Evolutionary conservation across 2,329 filamentous ascomycete species (phyloP).

Genomic region (Sphaceloma murrayae): DNA sequence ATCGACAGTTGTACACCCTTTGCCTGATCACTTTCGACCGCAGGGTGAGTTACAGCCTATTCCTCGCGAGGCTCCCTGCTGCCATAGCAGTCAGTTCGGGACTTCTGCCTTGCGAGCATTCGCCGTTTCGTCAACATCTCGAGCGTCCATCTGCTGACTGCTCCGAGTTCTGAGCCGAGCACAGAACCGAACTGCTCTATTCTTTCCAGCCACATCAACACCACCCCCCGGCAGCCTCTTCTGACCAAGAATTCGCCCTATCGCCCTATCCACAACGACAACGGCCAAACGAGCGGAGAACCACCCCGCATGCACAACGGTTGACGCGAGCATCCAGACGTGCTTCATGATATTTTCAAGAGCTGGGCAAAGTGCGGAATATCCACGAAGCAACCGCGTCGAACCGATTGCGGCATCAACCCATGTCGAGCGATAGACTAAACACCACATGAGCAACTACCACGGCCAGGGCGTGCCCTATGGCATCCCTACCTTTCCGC

Average conservation of each 20-base stretch:
- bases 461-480: constrained; percentile 15
- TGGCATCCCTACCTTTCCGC: constrained; percentile 14
- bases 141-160: not conserved
- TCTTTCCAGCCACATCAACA: not conserved
- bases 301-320: constrained; percentile 8
- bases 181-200: not conserved
- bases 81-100: not conserved
- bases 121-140: not conserved
- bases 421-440: not conserved
- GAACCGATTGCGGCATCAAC: not conserved
- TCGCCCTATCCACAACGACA: no score
- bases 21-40: constrained; percentile 11
- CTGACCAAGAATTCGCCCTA: no score
- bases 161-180: not conserved
- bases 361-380: not conserved
- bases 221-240: no score
- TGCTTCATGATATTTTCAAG: constrained; percentile 1
- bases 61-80: not conserved
- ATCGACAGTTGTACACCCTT: constrained; percentile 14
- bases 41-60: constrained; percentile 11
- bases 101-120: constrained; percentile 4
- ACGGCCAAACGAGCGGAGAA: not conserved
- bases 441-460: constrained; percentile 12
- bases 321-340: not conserved
- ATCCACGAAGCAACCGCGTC: not conserved